A percentile compares a stretch with the other conserved stretches of the same genome.
Evolutionary conservation across 2,329 filamentous ascomycete genomes (phyloP).

Genomic region (Cladosporium halotolerans): DNA sequence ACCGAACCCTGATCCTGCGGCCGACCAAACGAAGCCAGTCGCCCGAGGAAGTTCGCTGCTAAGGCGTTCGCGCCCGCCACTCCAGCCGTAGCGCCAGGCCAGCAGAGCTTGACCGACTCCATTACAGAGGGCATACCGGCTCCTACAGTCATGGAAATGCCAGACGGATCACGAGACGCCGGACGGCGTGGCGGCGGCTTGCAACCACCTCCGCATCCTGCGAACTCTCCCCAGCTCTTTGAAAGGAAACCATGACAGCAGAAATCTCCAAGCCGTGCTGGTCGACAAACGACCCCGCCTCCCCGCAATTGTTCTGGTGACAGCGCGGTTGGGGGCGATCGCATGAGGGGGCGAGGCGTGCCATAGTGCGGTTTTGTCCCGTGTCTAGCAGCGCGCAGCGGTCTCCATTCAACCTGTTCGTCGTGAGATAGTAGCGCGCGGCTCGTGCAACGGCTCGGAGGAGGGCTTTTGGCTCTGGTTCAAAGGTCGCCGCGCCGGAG

Average conservation of each 20-base stretch:
- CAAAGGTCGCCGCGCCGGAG: too few species aligned
- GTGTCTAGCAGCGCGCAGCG: too few species aligned
- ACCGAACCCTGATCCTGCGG: too few species aligned
- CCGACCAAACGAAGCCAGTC: slow-evolving; percentile 1
- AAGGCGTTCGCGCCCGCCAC: slow-evolving; percentile 7
- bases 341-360: too few species aligned
- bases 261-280: neutral
- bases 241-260: slow-evolving; percentile 4
- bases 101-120: neutral
- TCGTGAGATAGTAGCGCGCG: too few species aligned
- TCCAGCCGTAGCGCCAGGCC: neutral
- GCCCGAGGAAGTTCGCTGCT: slow-evolving; percentile 8
- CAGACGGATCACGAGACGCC: neutral
- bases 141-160: neutral
- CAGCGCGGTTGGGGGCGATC: neutral
- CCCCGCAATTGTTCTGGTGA: slow-evolving; percentile 2
- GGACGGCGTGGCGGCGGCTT: neutral
- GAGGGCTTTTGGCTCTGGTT: too few species aligned
- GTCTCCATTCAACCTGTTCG: too few species aligned
- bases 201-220: neutral
- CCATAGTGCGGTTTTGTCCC: too few species aligned
- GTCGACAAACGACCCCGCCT: neutral
- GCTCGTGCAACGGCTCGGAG: too few species aligned
- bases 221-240: neutral
- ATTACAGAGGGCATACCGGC: neutral